Evolutionary conservation across 352 stramenopile genomes (phyloP).

Genomic region (Phytophthora pisi): DNA sequence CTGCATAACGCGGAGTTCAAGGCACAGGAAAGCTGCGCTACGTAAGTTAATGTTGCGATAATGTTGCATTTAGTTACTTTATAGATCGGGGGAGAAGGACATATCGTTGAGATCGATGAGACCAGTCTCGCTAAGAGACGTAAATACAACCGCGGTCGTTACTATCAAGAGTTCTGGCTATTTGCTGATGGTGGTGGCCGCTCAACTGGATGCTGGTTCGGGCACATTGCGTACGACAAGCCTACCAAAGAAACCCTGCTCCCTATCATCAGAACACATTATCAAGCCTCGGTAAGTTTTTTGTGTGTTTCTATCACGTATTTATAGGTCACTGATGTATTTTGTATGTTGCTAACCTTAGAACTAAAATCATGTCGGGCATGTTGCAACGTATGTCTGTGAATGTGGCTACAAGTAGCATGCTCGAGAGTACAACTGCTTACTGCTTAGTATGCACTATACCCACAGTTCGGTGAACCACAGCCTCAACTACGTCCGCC

Average conservation of each 20-base stretch:
- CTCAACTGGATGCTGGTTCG: neutral
- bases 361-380: neutral
- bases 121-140: neutral
- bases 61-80: neutral
- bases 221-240: neutral
- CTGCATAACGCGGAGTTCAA: neutral
- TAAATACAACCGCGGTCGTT: neutral
- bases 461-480: too few species aligned
- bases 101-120: neutral
- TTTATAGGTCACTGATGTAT: neutral
- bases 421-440: neutral
- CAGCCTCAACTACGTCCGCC: too few species aligned
- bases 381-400: neutral
- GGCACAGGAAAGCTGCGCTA: neutral
- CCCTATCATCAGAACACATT: neutral
- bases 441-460: too few species aligned
- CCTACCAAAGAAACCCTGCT: neutral
- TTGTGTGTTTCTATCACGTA: neutral
- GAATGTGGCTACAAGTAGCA: neutral
- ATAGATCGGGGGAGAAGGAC: neutral
- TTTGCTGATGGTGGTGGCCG: neutral
- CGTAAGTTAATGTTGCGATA: neutral
- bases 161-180: neutral
- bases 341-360: neutral
- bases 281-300: neutral